Evolutionary conservation across 306 rosid genomes (phyloP).

Genomic region (Cucumis melo): DNA sequence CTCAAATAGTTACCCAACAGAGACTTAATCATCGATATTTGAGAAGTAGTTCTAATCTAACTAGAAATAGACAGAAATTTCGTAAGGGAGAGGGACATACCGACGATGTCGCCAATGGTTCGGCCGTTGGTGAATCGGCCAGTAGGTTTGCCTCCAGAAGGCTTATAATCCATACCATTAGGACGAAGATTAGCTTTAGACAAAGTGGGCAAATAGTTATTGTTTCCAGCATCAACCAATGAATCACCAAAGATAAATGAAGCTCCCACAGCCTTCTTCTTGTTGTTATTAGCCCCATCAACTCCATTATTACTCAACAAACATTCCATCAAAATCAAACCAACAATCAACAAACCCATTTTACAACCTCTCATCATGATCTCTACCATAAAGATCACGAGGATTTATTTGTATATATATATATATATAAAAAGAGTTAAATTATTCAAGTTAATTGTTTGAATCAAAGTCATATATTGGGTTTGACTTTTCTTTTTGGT

Average conservation of each 20-base stretch:
- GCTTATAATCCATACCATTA: constrained; percentile 74
- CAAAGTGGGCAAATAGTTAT: constrained; percentile 58
- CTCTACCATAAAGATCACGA: not conserved
- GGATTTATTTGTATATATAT: not conserved
- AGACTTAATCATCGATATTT: too few species aligned
- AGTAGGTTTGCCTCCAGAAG: constrained; percentile 69
- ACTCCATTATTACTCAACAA: constrained; percentile 16
- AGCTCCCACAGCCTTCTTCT: constrained; percentile 53
- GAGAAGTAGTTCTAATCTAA: too few species aligned
- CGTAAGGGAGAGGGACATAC: constrained; percentile 16
- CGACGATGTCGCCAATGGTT: constrained; percentile 83
- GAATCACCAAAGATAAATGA: constrained; percentile 93
- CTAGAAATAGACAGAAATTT: too few species aligned
- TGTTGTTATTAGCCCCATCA: not conserved
- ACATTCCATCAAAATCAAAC: constrained; percentile 10
- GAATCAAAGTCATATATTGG: constrained; percentile 33
- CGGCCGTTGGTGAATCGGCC: constrained; percentile 92
- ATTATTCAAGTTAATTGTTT: constrained; percentile 14
- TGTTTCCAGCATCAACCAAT: constrained; percentile 87
- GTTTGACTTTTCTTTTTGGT: constrained; percentile 32
- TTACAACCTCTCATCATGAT: constrained; percentile 18
- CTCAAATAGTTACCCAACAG: too few species aligned
- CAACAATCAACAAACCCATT: constrained; percentile 11
- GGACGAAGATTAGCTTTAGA: constrained; percentile 75
- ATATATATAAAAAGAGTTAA: constrained; percentile 13